Conservation (phyloP, 2,329 filamentous ascomycete genomes). For the Fusarium cicatricum region DNA sequence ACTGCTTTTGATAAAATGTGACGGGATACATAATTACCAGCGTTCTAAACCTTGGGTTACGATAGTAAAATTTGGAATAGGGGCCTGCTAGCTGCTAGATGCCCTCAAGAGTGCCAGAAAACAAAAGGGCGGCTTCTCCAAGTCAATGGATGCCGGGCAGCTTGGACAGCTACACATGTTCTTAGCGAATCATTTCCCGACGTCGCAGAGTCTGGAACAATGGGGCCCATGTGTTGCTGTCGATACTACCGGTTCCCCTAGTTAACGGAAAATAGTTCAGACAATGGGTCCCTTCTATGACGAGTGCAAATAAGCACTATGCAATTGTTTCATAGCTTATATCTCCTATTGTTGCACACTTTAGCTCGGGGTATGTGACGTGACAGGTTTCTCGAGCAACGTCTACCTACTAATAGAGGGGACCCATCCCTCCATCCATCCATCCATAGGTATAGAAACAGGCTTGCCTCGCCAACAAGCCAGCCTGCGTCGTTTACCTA, state of each 20-base stretch:
- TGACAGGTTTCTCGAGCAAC: constrained; percentile 36
- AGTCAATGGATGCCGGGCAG: too few relatives aligned
- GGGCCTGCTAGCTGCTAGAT: background rate
- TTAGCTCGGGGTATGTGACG: constrained; percentile 19
- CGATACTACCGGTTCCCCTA: constrained; percentile 9
- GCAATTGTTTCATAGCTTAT: background rate
- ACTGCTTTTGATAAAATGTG: too few relatives aligned
- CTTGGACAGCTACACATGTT: too few relatives aligned
- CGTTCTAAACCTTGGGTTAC: background rate
- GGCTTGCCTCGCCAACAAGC: constrained; percentile 5
- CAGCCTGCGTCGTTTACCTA: background rate
- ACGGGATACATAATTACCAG: background rate
- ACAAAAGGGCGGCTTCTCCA: too few relatives aligned
- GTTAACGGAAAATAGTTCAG: constrained; percentile 13
- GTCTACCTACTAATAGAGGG: background rate
- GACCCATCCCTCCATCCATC: too few relatives aligned
- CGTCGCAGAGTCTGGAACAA: too few relatives aligned
- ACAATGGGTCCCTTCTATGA: constrained; percentile 21
- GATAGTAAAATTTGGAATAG: background rate
- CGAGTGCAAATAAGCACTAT: constrained; percentile 24
- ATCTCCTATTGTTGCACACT: background rate
- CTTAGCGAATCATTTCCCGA: too few relatives aligned
- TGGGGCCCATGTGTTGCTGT: too few relatives aligned
- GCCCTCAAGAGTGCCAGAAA: too few relatives aligned
- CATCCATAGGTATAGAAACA: constrained; percentile 6